Conservation (phyloP, 257 asterid species). For the Solanum pimpinellifolium region DNA sequence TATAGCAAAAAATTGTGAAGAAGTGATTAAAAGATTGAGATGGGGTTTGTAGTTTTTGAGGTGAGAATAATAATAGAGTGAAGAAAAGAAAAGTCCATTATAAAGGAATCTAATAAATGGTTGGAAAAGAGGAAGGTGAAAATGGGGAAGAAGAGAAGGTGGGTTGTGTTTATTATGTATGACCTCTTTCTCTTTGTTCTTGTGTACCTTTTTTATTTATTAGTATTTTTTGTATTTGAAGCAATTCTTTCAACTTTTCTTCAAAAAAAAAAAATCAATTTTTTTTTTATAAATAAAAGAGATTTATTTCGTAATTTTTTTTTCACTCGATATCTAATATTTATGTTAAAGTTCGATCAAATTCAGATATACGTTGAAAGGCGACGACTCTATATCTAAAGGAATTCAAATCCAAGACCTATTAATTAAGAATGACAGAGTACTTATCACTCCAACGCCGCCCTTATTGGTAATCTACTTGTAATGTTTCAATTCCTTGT, state of each 20-base stretch:
- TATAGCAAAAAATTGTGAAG: conserved; percentile 17
- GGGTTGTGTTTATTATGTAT: conserved; percentile 19
- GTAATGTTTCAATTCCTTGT: not conserved
- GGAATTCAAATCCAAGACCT: too few relatives aligned
- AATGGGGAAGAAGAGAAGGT: conserved; percentile 18
- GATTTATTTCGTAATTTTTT: not conserved
- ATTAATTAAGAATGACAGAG: too few relatives aligned
- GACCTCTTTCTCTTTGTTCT: conserved; percentile 25
- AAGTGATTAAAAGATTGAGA: conserved; percentile 26
- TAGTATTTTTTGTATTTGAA: conserved; percentile 27
- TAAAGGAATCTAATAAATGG: conserved; percentile 65
- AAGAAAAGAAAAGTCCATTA: conserved; percentile 34
- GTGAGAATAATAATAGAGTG: conserved; percentile 39
- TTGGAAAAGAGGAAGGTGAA: conserved; percentile 48
- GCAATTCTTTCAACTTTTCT: conserved; percentile 49
- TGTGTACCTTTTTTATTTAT: not conserved
- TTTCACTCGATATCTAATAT: too few relatives aligned
- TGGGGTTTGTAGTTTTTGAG: conserved; percentile 22
- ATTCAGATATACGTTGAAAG: too few relatives aligned
- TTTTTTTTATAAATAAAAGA: not conserved
- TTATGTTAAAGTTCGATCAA: too few relatives aligned
- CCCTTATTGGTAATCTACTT: too few relatives aligned
- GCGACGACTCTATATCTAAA: too few relatives aligned
- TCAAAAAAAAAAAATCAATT: not conserved
- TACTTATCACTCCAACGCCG: too few relatives aligned